phyloP scores from a whole-genome alignment of 352 stramenopile genomes.

The Globisporangium megalacanthum region DNA sequence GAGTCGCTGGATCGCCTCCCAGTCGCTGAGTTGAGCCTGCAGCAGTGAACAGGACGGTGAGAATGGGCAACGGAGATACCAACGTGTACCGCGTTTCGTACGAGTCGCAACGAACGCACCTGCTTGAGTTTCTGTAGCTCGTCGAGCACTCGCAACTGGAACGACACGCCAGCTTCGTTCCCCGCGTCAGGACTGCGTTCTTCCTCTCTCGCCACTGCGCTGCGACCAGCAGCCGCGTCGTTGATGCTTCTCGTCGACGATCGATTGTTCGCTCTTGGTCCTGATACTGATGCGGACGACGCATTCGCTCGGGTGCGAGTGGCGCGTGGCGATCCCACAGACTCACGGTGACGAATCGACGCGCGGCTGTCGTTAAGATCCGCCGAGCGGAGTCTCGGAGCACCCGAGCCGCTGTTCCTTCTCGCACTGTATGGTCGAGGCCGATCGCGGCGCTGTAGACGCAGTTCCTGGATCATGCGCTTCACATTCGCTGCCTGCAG shows the following conservation, averaged over 20 bases:
- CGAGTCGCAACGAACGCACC: constrained; percentile 13
- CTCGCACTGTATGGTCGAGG: not conserved
- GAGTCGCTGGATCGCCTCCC: constrained; percentile 27
- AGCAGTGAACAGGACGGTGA: not conserved
- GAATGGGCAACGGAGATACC: not conserved
- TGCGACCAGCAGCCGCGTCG: not conserved
- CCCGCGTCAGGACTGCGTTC: not conserved
- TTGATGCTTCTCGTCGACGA: not conserved
- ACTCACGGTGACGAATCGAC: not conserved
- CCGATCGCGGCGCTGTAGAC: constrained; percentile 17
- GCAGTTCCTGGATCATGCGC: constrained; percentile 39
- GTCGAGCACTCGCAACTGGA: constrained; percentile 38
- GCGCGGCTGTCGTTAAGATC: not conserved
- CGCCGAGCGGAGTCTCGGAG: not conserved
- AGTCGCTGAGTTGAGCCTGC: constrained; percentile 33
- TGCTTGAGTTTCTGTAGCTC: constrained; percentile 52
- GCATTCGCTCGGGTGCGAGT: not conserved
- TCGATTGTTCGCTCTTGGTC: not conserved
- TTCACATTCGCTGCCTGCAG: constrained; percentile 29
- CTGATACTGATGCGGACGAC: not conserved
- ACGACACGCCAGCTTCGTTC: constrained; percentile 13
- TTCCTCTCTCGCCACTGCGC: not conserved
- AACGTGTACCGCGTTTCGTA: not conserved
- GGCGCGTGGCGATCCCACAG: not conserved
- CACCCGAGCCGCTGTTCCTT: not conserved